These are phyloP conservation scores for Trichoderma asperellum DNA, from an alignment of 2,329 filamentous ascomycete species.

Conservation along the genomic window DNA sequence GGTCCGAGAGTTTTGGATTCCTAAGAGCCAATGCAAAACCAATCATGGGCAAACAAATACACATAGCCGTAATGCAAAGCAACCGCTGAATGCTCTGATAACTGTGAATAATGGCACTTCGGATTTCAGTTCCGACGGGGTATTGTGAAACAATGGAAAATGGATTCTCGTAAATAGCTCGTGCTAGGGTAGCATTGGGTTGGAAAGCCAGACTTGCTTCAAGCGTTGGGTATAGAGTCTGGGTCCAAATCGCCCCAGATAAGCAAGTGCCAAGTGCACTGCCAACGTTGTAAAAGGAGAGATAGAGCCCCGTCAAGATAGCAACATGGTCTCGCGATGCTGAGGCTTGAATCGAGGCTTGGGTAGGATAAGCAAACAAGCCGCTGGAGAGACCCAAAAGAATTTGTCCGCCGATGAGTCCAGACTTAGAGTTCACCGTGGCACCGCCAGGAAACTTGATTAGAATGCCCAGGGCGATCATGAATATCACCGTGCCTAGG, in stretches of 20 bases:
- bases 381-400: slow-evolving; percentile 62
- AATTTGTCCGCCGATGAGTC: slow-evolving; percentile 60
- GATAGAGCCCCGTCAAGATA: slow-evolving; percentile 45
- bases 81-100: slow-evolving; percentile 52
- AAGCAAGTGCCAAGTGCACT: slow-evolving; percentile 48
- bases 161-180: slow-evolving; percentile 44
- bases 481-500: slow-evolving; percentile 58
- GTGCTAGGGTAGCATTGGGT: slow-evolving; percentile 42
- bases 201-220: slow-evolving; percentile 42
- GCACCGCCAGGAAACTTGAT: slow-evolving; percentile 59
- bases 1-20: slow-evolving; percentile 50
- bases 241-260: slow-evolving; percentile 49
- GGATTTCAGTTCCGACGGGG: slow-evolving; percentile 49
- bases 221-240: slow-evolving; percentile 43
- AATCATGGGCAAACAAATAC: slow-evolving; percentile 52
- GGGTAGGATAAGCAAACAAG: slow-evolving; percentile 53
- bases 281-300: slow-evolving; percentile 49
- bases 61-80: slow-evolving; percentile 51
- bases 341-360: slow-evolving; percentile 47
- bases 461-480: slow-evolving; percentile 59
- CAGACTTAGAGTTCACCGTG: slow-evolving; percentile 46
- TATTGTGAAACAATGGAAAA: slow-evolving; percentile 42
- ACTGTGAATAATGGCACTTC: slow-evolving; percentile 49
- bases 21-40: slow-evolving; percentile 48
- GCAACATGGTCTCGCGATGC: slow-evolving; percentile 45